A percentile compares a stretch with the other conserved stretches of the same genome.
Evolutionary conservation across 768 basidiomycete species (phyloP).

Genomic region (Mycena rebaudengoi): DNA sequence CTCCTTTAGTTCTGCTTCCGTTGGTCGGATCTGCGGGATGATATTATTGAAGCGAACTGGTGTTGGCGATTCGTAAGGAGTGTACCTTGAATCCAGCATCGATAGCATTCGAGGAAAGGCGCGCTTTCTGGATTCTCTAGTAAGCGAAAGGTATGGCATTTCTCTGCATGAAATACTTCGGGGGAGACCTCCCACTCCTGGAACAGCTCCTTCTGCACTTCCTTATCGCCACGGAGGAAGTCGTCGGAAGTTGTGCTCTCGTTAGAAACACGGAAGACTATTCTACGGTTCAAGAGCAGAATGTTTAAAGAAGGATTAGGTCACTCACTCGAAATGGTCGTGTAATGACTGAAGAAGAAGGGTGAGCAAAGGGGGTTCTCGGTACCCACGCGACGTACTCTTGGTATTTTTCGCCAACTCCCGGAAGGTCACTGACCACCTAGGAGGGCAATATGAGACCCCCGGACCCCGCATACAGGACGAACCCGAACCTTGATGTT

Average conservation of each 20-base stretch:
- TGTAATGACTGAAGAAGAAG: slow-evolving; percentile 57
- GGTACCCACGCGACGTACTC: slow-evolving; percentile 42
- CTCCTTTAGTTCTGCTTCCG: slow-evolving; percentile 73
- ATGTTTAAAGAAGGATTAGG: neutral
- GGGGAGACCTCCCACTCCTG: slow-evolving; percentile 29
- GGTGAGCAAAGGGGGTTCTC: neutral
- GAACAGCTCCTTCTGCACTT: slow-evolving; percentile 57
- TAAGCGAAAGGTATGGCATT: neutral
- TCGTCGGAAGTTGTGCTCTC: slow-evolving; percentile 70
- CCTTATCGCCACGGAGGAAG: slow-evolving; percentile 74
- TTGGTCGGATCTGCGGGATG: slow-evolving; percentile 65
- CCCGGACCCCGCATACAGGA: too few species aligned
- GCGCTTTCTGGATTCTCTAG: slow-evolving; percentile 67
- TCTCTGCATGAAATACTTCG: slow-evolving; percentile 44
- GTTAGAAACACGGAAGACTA: slow-evolving; percentile 74
- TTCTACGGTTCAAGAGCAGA: slow-evolving; percentile 1
- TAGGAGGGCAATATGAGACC: too few species aligned
- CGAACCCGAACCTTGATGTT: slow-evolving; percentile 68
- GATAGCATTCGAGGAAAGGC: slow-evolving; percentile 74
- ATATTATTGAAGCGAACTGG: neutral
- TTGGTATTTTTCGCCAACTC: slow-evolving; percentile 78
- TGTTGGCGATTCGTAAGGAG: too few species aligned
- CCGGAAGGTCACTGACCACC: slow-evolving; percentile 75
- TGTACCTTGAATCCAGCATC: slow-evolving; percentile 78
- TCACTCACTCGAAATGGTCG: slow-evolving; percentile 65